Evolutionary conservation across 768 basidiomycete species (phyloP), one percentile per base, ranked within the genome.

Genomic region (Terana coerulea): DNA sequence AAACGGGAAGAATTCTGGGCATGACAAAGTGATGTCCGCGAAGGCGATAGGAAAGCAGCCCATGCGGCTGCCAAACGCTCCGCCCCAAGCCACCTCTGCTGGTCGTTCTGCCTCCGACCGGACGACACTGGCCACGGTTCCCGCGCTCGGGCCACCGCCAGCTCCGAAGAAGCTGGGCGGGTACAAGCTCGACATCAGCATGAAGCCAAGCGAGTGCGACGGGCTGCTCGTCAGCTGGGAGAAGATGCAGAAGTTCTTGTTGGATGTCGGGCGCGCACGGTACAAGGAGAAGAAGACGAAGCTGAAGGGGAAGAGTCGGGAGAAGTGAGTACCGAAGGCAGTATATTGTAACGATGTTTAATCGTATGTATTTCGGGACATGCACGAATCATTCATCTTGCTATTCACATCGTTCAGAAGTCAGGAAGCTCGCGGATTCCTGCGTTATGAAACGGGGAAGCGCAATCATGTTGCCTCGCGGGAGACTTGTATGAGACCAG

Each of bases 1-100:
- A 14, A 39, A 15, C 12, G 11, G 17, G 37, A 39, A 39, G 37
- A 39, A 22, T n/a, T n/a, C n/a, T n/a, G n/a, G n/a, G n/a, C n/a
- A 39, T 19, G 37, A 19, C 37, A 3, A 6, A 1, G 15, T 7
- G 45, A 14, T 46, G n/a, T 46, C 45, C 3, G 45, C 17, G 31
- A 46, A 46, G 19, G 45, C 45, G 12, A 29, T 15, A 19, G 45
- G 45, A 21, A 46, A 46, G 30, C 45, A 46, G 30, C 45, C 45
- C 17, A 21, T 34, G 30, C 45, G 30, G 11, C 26, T 30, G 5
- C 6, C 4, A 15, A n/a, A n/a, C n/a, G 24, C 28, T 2, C 31
- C 26, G 19, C 8, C 30, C 9, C 17, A 6, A 19, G 28, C 31
- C 3, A 24, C 5, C 35, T 14, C 35, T 37, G 35, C 35, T n/a